Evolutionary conservation across 192 early-diverging fungal species (phyloP).

Genomic region (Linnemannia elongata): DNA sequence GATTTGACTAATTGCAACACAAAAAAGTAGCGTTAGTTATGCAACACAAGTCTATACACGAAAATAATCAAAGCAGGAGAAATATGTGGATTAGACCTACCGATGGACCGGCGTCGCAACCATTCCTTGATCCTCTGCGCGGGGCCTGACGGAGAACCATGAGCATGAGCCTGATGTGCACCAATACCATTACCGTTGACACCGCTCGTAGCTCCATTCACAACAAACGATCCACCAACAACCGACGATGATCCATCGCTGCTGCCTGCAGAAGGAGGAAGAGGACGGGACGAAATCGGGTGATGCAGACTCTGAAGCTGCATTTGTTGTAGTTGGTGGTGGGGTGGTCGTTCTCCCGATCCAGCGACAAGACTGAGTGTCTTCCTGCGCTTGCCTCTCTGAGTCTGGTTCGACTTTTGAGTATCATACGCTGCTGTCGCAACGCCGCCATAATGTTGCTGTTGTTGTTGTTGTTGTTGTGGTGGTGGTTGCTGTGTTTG

Average conservation of each 20-base stretch:
- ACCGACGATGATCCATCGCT: not conserved
- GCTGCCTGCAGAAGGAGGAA: not conserved
- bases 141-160: conserved; percentile 49
- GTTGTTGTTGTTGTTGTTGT: conserved; percentile 4
- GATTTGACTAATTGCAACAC: conserved; percentile 22
- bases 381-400: conserved; percentile 49
- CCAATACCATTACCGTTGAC: not conserved
- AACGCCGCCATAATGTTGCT: not conserved
- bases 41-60: not conserved
- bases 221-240: not conserved
- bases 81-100: conserved; percentile 30
- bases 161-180: not conserved
- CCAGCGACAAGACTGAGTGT: conserved; percentile 42
- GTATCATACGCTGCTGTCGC: conserved; percentile 11
- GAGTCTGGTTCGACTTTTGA: conserved; percentile 31
- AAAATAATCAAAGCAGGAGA: not conserved
- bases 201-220: not conserved
- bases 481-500: not conserved
- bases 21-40: not conserved
- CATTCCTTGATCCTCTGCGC: conserved; percentile 83
- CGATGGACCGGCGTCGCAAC: conserved; percentile 73
- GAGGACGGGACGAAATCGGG: conserved; percentile 21
- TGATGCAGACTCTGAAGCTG: conserved; percentile 38
- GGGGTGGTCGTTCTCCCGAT: conserved; percentile 24
- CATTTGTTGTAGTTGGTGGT: conserved; percentile 27